Base-by-base conservation (phyloP, 164 flowering plant species). In the Stephania japonica region DNA sequence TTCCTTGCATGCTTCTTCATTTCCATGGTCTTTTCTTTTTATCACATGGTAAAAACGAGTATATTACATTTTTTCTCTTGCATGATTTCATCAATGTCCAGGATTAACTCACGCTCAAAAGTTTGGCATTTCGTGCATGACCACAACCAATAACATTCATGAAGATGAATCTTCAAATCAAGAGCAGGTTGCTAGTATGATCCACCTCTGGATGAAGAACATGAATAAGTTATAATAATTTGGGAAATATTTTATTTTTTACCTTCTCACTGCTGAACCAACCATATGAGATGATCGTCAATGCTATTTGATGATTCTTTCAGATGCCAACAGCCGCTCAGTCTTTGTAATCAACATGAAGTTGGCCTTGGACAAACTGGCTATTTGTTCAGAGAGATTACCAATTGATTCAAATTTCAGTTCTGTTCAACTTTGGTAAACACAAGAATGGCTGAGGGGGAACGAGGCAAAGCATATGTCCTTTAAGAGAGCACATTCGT, bases 41-140 rank as follows among this genome's bases (percentile, higher is more conserved):
- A 56, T 18, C n/a, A 56, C n/a, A 16, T 19, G 23, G n/a, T 56
- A 56, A 7, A 56, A 56, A 56, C n/a, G 63, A 56, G 63, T 4
- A 56, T 42, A 25, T 7, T 71, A 53, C 50, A 38, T 13, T 56
- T n/a, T 66, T 47, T 63, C n/a, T 75, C 44, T n/a, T 47, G 67
- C 19, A 47, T 63, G 7, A 78, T 63, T 73, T 16, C 7, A 32
- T 49, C 87, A 91, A 97, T 91, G 96, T 73, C 92, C 86, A 25
- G 97, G 93, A 65, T 83, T 90, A 75, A 81, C 88, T 67, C 88
- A 91, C 81, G 90, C 73, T 8, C 97, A 89, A 75, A 90, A 85
- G 78, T 88, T 76, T 78, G 93, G 93, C 13, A 73, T 93, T 75
- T 80, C 88, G 42, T 91, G 82, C 76, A 44, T 69, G 43, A 79